Percentiles rank a stretch among this genome's conserved stretches.
phyloP scores from a whole-genome alignment of 2,329 filamentous ascomycete genomes.

The Fusarium scirpi region DNA sequence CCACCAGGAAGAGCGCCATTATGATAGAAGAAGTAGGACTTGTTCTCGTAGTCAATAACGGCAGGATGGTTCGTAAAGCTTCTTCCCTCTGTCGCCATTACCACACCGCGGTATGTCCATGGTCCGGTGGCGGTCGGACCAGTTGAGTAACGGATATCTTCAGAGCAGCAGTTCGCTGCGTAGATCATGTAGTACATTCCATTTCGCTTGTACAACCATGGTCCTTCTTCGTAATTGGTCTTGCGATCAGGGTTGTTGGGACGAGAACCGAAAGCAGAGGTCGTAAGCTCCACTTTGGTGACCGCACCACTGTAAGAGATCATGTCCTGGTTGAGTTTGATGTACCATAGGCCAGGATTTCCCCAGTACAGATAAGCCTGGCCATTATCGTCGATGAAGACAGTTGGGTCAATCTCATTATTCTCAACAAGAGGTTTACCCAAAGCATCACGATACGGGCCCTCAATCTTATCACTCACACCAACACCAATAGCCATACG shows the following conservation, averaged over 20 bases:
- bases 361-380: constrained; percentile 55
- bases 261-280: not conserved
- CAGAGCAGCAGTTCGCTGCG: constrained; percentile 49
- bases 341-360: constrained; percentile 52
- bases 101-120: constrained; percentile 11
- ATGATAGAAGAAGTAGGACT: constrained; percentile 20
- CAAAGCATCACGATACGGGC: constrained; percentile 53
- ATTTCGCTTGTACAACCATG: constrained; percentile 54
- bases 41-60: constrained; percentile 7
- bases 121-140: constrained; percentile 9
- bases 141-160: constrained; percentile 20
- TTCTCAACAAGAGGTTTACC: constrained; percentile 54
- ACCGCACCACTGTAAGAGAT: constrained; percentile 25
- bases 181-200: constrained; percentile 56
- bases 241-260: not conserved
- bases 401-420: constrained; percentile 53
- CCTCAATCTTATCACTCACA: constrained; percentile 51
- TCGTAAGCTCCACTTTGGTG: constrained; percentile 2
- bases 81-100: not conserved
- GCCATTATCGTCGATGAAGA: constrained; percentile 53
- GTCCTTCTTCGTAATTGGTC: constrained; percentile 55
- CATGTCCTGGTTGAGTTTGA: constrained; percentile 53
- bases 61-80: constrained; percentile 19
- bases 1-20: constrained; percentile 12
- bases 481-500: constrained; percentile 55